Conservation (phyloP, 495 filamentous ascomycete genomes). For the Aspergillus homomorphus region DNA sequence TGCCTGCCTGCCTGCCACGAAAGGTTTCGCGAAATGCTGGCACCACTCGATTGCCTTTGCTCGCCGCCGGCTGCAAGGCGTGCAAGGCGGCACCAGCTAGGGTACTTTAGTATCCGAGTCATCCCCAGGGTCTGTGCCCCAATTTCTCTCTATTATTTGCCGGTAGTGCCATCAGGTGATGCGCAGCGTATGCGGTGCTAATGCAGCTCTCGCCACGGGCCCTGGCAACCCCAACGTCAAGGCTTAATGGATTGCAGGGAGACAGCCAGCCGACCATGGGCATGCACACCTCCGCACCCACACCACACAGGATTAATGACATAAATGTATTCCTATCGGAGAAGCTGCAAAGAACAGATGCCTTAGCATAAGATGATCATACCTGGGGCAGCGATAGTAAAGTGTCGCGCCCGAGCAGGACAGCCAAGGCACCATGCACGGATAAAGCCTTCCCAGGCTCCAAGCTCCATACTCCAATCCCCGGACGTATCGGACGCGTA, state of each 20-base stretch:
- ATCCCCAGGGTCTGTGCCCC: constrained; percentile 12
- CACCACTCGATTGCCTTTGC: neutral
- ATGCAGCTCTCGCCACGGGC: constrained; percentile 19
- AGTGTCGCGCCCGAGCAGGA: no score
- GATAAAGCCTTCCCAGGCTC: no score
- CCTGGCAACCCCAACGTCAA: neutral
- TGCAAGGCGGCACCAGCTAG: constrained; percentile 17
- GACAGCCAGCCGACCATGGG: neutral
- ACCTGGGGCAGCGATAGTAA: no score
- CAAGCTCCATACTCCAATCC: no score
- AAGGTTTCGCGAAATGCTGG: neutral
- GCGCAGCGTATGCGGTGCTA: constrained; percentile 33
- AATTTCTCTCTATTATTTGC: constrained; percentile 21
- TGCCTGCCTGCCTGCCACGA: neutral
- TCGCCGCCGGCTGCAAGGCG: constrained; percentile 10
- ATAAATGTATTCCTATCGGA: no score
- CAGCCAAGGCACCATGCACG: no score
- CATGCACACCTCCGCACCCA: no score
- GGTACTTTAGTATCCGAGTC: constrained; percentile 20
- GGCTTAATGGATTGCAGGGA: neutral
- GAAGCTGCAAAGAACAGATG: no score
- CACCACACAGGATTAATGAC: no score
- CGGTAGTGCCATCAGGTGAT: constrained; percentile 34
- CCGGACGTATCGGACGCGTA: no score
- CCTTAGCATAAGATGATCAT: no score